phyloP scores from a whole-genome alignment of 345 rosid genomes.

The Reutealis trisperma region DNA sequence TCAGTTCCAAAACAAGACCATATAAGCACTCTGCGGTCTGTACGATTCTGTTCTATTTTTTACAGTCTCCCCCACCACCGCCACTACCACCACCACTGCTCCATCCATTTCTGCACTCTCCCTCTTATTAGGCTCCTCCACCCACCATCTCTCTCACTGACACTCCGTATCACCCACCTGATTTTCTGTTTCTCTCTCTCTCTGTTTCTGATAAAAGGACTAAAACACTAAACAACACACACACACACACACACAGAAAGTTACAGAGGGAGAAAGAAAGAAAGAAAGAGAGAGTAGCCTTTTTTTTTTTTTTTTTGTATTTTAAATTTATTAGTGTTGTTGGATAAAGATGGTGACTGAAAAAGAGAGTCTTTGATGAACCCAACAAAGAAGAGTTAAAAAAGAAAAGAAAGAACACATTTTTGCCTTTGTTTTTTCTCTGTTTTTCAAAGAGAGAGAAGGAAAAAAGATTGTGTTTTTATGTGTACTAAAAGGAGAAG shows the following conservation, averaged over 20 bases:
- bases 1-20: too few species aligned
- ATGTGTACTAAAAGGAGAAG: too few species aligned
- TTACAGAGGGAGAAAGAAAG: neutral
- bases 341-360: slow-evolving; percentile 36
- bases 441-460: too few species aligned
- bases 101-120: slow-evolving; percentile 38
- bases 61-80: too few species aligned
- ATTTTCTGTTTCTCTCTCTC: slow-evolving; percentile 8
- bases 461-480: too few species aligned
- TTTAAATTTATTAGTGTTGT: neutral
- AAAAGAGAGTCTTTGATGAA: slow-evolving; percentile 18
- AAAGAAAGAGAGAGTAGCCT: neutral
- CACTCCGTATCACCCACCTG: slow-evolving; percentile 22
- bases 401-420: neutral
- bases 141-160: slow-evolving; percentile 9
- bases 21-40: too few species aligned
- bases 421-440: too few species aligned
- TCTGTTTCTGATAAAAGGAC: neutral
- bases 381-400: slow-evolving; percentile 4
- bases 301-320: neutral
- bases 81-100: too few species aligned
- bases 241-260: neutral
- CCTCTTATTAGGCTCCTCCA: neutral
- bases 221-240: neutral
- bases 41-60: too few species aligned